Percentiles rank a stretch among this genome's conserved stretches.
phyloP scores from a whole-genome alignment of 169 alveolate genomes.

The Cryptosporidium parvum region DNA sequence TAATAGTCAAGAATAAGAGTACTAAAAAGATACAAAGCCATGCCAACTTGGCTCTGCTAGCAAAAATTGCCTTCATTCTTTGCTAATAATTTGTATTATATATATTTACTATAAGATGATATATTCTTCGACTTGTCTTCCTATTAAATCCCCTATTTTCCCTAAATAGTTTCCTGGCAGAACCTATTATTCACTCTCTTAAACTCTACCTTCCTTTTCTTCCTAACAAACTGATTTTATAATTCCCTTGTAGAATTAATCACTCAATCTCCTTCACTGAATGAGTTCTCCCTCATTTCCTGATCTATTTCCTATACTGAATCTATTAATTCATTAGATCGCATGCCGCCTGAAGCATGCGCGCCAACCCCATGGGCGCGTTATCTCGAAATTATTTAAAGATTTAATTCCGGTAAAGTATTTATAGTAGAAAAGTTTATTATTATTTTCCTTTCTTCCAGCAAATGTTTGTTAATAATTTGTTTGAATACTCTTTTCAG shows the following conservation, averaged over 20 bases:
- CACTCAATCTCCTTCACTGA: slow-evolving; percentile 71
- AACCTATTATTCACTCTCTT: slow-evolving; percentile 7
- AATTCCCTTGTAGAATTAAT: slow-evolving; percentile 52
- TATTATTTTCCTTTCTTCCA: too few relatives aligned
- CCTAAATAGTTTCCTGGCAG: slow-evolving; percentile 11
- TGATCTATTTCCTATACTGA: slow-evolving; percentile 57
- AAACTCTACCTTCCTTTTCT: slow-evolving; percentile 30
- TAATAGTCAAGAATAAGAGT: not conserved
- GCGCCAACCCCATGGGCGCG: not conserved
- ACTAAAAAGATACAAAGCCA: slow-evolving; percentile 41
- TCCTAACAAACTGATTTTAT: slow-evolving; percentile 37
- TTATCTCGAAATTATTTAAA: slow-evolving; percentile 17
- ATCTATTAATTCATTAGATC: slow-evolving; percentile 76
- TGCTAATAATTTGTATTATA: not conserved
- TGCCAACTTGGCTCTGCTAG: slow-evolving; percentile 7
- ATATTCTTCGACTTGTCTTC: slow-evolving; percentile 1
- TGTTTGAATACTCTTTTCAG: too few relatives aligned
- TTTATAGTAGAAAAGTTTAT: not conserved
- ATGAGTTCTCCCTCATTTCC: slow-evolving; percentile 19
- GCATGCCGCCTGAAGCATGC: not conserved
- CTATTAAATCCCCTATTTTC: not conserved
- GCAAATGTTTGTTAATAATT: not conserved
- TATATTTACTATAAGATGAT: not conserved
- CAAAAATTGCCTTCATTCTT: slow-evolving; percentile 17
- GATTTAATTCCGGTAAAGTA: not conserved